Evolutionary conservation across 192 early-diverging fungal genomes (phyloP), one percentile per base, ranked within the genome.

Genomic region (Obelidium mucronatum): DNA sequence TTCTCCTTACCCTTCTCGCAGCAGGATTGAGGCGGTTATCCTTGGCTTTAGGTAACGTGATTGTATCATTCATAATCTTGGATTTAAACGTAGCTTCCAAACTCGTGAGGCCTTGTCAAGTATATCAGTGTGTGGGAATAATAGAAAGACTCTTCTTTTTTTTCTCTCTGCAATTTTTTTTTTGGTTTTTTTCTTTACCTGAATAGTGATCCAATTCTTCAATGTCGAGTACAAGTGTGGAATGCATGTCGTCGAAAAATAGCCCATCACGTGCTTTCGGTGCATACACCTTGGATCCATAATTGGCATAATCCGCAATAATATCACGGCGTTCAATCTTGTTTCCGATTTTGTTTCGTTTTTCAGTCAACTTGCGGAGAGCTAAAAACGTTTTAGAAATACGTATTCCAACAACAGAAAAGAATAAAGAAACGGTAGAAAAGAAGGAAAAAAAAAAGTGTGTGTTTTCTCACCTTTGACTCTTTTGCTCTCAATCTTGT

Each of bases 291-390:
- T 58, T 62, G 22, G 82, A 84, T 15, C 80, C 80, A 61, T 76
- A 88, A 71, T 87, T 81, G 2, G 86, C 82, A 73, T 90, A 90
- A 15, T 90, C 89, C 40, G 51, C 74, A 58, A 90, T 89, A 70
- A 90, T 89, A 62, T 90, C 87, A 37, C 89, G 61, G 31, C 82
- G 62, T 56, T 89, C 76, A 34, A 83, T 40, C 70, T 81, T 85
- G 22, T 44, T 79, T 34, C 83, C 84, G 24, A 89, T 79, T 36
- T 80, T 76, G 37, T 40, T 66, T 24, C 89, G 53, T 58, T 86
- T 82, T 22, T 87, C 83, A 4, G 82, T 66, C 35, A 90, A 70
- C 63, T 86, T 90, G 11, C 88, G 37, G 33, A 90, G 22, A 3
- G 82, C 86, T 87, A 28, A 30, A 28, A 28, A 28, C 26, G 11